Conservation (phyloP, 345 rosid species). For the Eucalyptus grandis region DNA sequence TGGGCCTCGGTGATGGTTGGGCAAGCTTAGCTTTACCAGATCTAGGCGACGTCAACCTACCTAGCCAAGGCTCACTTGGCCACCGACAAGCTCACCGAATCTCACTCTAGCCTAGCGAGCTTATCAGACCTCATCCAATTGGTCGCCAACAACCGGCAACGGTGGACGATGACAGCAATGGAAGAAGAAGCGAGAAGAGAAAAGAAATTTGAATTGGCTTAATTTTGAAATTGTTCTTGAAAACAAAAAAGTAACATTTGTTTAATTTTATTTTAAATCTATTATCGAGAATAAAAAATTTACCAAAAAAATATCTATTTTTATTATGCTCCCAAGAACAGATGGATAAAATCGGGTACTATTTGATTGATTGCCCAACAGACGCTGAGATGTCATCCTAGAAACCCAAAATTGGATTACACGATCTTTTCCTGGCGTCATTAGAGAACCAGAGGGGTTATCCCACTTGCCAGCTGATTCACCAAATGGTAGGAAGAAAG, state of each 20-base stretch:
- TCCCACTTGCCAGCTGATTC: not conserved
- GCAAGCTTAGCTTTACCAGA: fast-evolving
- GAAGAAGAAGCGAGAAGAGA: too few species aligned
- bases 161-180: fast-evolving
- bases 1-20: fast-evolving
- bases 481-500: not conserved
- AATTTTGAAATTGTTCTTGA: too few species aligned
- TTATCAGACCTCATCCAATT: too few species aligned
- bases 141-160: fast-evolving
- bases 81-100: fast-evolving
- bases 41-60: too few species aligned
- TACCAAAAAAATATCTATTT: too few species aligned
- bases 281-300: too few species aligned
- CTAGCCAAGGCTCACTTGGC: fast-evolving
- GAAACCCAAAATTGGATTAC: not conserved
- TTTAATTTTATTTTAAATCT: too few species aligned
- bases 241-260: too few species aligned
- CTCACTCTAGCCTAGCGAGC: too few species aligned
- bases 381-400: not conserved
- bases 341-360: fast-evolving
- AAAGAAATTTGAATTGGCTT: too few species aligned
- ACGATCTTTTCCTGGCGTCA: not conserved
- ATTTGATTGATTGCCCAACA: too few species aligned
- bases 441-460: not conserved
- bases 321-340: too few species aligned